phyloP scores from a whole-genome alignment of 2,329 filamentous ascomycete species.

The Pezicula neosporulosa region DNA sequence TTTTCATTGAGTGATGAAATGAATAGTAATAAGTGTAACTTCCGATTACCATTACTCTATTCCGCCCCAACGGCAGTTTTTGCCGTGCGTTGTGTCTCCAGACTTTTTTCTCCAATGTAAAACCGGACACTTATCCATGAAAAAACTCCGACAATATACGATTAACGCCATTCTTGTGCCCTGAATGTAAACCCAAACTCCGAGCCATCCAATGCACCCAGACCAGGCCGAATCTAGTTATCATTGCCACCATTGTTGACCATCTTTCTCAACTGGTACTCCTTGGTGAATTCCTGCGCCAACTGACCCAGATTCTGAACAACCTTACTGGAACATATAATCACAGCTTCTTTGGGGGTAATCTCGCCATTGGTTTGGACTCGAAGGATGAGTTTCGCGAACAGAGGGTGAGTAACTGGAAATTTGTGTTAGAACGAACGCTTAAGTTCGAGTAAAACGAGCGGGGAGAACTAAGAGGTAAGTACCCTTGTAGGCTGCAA shows the following conservation, averaged over 20 bases:
- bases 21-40: too few species aligned
- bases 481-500: slow-evolving; percentile 87
- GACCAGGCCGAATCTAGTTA: too few species aligned
- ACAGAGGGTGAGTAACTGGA: slow-evolving; percentile 36
- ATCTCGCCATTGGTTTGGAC: slow-evolving; percentile 89
- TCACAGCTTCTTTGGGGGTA: slow-evolving; percentile 83
- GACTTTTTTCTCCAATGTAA: too few species aligned
- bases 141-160: too few species aligned
- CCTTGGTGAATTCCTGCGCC: slow-evolving; percentile 85
- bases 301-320: slow-evolving; percentile 78
- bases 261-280: slow-evolving; percentile 87
- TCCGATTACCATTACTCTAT: too few species aligned
- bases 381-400: slow-evolving; percentile 64
- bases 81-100: too few species aligned
- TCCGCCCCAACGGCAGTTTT: too few species aligned
- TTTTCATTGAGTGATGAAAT: too few species aligned
- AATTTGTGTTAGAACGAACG: neutral
- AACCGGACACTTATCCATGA: too few species aligned
- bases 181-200: too few species aligned
- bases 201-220: too few species aligned
- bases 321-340: slow-evolving; percentile 76
- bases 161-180: too few species aligned
- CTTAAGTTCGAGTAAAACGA: neutral
- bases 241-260: slow-evolving; percentile 47
- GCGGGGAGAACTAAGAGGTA: slow-evolving; percentile 35